A percentile compares a stretch with the other conserved stretches of the same genome.
These are phyloP conservation scores for Pezicula radicicola DNA, from an alignment of 2,329 filamentous ascomycete species.

Conservation along the genomic window DNA sequence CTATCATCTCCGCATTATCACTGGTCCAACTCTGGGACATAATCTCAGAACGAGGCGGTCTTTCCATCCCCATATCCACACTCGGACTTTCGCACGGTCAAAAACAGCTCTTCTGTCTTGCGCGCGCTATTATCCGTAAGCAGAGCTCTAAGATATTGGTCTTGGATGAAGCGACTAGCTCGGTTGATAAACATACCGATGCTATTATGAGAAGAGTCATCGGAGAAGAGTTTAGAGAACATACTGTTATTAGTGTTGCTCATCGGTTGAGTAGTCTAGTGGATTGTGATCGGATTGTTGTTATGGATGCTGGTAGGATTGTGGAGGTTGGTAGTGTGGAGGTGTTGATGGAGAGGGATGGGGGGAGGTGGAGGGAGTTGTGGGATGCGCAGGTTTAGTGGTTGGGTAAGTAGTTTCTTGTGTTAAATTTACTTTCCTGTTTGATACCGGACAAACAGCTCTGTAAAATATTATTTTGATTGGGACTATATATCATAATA, in stretches of 20 bases:
- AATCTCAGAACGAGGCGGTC: conserved; percentile 1
- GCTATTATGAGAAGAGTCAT: conserved; percentile 52
- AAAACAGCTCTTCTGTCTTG: conserved; percentile 61
- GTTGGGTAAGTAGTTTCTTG: no score
- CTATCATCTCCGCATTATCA: conserved; percentile 78
- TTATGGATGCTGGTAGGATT: conserved; percentile 39
- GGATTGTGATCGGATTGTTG: conserved; percentile 46
- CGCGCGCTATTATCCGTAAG: conserved; percentile 50
- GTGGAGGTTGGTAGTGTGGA: conserved; percentile 6
- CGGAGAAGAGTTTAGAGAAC: conserved; percentile 45
- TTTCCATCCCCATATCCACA: conserved; percentile 32
- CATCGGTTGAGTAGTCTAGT: conserved; percentile 40
- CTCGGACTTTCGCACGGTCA: conserved; percentile 69
- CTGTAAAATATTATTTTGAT: no score
- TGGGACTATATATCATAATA: no score
- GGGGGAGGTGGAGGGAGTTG: background rate
- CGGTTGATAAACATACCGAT: conserved; percentile 55
- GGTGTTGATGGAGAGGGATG: background rate
- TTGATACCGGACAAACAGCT: no score
- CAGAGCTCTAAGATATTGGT: conserved; percentile 26
- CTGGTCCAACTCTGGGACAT: conserved; percentile 53
- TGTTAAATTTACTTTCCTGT: no score
- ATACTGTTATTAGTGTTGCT: conserved; percentile 46
- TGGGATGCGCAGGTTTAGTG: no score
- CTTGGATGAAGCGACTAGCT: conserved; percentile 23